Percentiles rank a stretch among this genome's conserved stretches.
Evolutionary conservation across 2,329 filamentous ascomycete species (phyloP).

Genomic region (Ascocoryne sarcoides): DNA sequence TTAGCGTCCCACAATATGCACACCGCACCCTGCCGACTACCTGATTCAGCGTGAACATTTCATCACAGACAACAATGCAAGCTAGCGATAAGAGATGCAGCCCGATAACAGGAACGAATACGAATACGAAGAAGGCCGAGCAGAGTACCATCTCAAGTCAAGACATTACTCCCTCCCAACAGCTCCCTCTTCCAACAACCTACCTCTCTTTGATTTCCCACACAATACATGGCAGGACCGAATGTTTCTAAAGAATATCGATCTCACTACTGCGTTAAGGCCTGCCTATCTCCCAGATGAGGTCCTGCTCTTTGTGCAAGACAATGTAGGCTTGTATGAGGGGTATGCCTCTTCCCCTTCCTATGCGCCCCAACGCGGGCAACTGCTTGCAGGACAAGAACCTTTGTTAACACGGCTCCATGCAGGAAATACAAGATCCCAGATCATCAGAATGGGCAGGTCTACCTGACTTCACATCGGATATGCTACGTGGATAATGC

Average conservation of each 20-base stretch:
- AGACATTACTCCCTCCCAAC: neutral
- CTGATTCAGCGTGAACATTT: too few relatives aligned
- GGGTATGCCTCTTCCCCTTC: conserved; percentile 58
- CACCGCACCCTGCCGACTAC: too few relatives aligned
- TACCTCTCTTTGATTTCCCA: neutral
- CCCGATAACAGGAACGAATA: too few relatives aligned
- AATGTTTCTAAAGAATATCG: conserved; percentile 95
- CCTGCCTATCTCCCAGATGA: conserved; percentile 90
- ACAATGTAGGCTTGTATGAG: conserved; percentile 95
- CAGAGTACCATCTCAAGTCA: too few relatives aligned
- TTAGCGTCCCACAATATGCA: too few relatives aligned
- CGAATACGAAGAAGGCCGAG: too few relatives aligned
- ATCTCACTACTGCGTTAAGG: conserved; percentile 92
- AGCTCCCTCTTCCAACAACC: neutral
- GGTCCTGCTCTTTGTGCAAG: conserved; percentile 90
- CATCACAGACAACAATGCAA: too few relatives aligned
- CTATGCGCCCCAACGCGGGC: too few relatives aligned
- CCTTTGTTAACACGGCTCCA: conserved; percentile 2
- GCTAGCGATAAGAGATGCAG: too few relatives aligned
- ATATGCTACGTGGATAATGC: conserved; percentile 89
- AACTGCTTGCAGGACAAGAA: conserved; percentile 4
- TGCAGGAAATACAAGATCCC: conserved; percentile 87
- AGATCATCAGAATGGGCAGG: conserved; percentile 89
- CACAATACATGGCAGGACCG: conserved; percentile 52
- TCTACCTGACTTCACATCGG: conserved; percentile 91